These are phyloP conservation scores for Teratosphaeriaceae sp. DNA, from an alignment of 2,329 filamentous ascomycete genomes.

Conservation along the genomic window DNA sequence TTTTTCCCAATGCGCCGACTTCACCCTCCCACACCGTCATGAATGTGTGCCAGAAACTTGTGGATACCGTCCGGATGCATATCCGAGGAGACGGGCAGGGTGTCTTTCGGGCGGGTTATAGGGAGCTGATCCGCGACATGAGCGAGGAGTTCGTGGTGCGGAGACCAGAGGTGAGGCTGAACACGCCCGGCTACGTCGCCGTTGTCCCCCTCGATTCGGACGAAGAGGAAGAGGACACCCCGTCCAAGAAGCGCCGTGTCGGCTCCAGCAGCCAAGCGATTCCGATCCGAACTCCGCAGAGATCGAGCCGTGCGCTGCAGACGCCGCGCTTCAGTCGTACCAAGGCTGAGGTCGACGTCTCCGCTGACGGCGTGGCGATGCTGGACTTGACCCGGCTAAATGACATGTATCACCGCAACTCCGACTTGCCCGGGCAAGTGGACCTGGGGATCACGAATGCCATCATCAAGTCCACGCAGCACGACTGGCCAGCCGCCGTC, in stretches of 20 bases:
- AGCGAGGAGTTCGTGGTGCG: conserved; percentile 32
- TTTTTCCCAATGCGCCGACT: conserved; percentile 55
- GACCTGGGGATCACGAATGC: conserved; percentile 29
- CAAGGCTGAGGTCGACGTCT: no score
- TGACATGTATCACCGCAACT: conserved; percentile 22
- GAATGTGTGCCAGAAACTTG: conserved; percentile 53
- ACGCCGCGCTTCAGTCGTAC: no score
- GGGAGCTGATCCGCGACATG: conserved; percentile 46
- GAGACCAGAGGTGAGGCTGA: conserved; percentile 22
- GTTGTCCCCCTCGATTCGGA: no score
- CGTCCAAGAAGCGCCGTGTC: no score
- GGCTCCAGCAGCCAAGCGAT: no score
- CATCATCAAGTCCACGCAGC: conserved; percentile 25
- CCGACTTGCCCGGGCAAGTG: conserved; percentile 25
- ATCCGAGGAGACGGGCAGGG: conserved; percentile 44
- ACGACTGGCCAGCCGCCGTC: conserved; percentile 26
- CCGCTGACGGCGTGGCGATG: no score
- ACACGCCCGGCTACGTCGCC: conserved; percentile 21
- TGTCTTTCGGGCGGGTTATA: conserved; percentile 39
- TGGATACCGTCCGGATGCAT: conserved; percentile 46
- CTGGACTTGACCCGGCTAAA: conserved; percentile 27
- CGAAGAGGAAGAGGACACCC: no score
- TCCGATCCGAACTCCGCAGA: no score
- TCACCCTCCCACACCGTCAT: conserved; percentile 52
- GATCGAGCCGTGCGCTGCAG: no score